These are phyloP conservation scores for Postia placenta DNA, from an alignment of 768 basidiomycete species.

Conservation along the genomic window DNA sequence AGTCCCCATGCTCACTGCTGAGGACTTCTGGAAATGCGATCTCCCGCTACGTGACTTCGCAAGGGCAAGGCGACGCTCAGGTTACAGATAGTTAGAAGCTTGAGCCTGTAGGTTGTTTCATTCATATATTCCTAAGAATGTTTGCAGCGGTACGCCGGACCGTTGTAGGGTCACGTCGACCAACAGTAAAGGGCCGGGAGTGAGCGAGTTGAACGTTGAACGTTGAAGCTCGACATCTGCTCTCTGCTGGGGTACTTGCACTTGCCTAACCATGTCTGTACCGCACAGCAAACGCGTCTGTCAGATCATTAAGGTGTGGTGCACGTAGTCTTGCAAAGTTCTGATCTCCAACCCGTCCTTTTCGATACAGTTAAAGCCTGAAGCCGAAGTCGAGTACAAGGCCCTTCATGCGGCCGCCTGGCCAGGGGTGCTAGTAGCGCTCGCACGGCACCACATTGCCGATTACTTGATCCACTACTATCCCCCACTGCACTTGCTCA, in stretches of 20 bases:
- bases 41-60: too few species aligned
- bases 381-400: constrained; percentile 45
- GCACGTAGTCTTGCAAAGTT: background rate
- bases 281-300: constrained; percentile 49
- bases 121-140: too few species aligned
- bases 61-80: too few species aligned
- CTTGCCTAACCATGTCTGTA: constrained; percentile 21
- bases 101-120: too few species aligned
- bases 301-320: constrained; percentile 60
- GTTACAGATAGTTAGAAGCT: too few species aligned
- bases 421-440: constrained; percentile 61
- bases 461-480: constrained; percentile 78
- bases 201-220: background rate
- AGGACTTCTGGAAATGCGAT: too few species aligned
- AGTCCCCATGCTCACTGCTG: too few species aligned
- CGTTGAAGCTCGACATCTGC: background rate
- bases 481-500: constrained; percentile 55
- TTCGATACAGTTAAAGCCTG: constrained; percentile 46
- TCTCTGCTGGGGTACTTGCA: background rate
- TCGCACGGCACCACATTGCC: constrained; percentile 54
- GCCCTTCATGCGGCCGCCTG: constrained; percentile 58
- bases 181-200: too few species aligned
- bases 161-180: too few species aligned
- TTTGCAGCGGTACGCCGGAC: too few species aligned
- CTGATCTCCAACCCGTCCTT: background rate